phyloP scores from a whole-genome alignment of 768 basidiomycete genomes.

The Amanita inopinata region DNA sequence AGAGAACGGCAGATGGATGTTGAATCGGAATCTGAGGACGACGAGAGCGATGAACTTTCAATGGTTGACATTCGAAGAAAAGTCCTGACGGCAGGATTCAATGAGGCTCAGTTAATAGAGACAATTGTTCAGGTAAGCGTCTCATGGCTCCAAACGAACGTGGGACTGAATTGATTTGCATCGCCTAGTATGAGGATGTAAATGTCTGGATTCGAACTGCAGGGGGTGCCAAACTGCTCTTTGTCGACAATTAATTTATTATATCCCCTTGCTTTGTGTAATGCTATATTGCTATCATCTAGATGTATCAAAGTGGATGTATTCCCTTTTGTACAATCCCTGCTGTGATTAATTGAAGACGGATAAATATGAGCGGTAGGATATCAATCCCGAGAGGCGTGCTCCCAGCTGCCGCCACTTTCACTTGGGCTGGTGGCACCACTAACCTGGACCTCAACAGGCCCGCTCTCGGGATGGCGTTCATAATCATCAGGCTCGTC shows the following conservation, averaged over 20 bases:
- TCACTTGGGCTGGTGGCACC: constrained; percentile 28
- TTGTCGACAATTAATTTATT: constrained; percentile 27
- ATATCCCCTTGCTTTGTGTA: constrained; percentile 6
- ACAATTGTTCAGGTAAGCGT: constrained; percentile 66
- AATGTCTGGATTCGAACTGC: constrained; percentile 78
- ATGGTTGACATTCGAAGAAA: constrained; percentile 85
- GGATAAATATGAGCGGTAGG: constrained; percentile 4
- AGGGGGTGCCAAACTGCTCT: constrained; percentile 72
- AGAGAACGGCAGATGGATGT: constrained; percentile 62
- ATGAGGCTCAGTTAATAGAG: constrained; percentile 83
- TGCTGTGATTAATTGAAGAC: constrained; percentile 2
- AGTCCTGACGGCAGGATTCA: constrained; percentile 80
- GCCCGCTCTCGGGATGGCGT: constrained; percentile 8
- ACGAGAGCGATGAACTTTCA: constrained; percentile 62
- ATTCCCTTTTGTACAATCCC: not conserved
- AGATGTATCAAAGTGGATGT: constrained; percentile 9
- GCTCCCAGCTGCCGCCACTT: constrained; percentile 72
- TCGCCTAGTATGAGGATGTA: constrained; percentile 73
- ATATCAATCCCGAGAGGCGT: constrained; percentile 30
- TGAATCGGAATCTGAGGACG: constrained; percentile 61
- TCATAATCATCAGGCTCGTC: constrained; percentile 43
- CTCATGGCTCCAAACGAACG: constrained; percentile 1
- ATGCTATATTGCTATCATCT: constrained; percentile 7
- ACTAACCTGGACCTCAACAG: constrained; percentile 11
- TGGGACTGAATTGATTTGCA: constrained; percentile 11